phyloP scores from a whole-genome alignment of 208 protist genomes.

The Leishmania braziliensis region DNA sequence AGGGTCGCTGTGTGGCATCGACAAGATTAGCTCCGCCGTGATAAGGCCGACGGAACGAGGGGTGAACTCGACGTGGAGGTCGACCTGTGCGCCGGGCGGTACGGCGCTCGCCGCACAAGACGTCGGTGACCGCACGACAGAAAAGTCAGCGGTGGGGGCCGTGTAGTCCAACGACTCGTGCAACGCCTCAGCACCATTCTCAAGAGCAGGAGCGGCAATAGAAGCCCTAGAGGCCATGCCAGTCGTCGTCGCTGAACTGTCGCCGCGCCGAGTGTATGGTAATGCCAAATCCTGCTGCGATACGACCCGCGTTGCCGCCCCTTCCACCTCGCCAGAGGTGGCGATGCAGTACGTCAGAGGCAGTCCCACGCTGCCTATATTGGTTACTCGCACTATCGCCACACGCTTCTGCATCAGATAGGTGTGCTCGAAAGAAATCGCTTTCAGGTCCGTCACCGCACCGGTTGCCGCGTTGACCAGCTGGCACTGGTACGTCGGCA shows the following conservation, averaged over 20 bases:
- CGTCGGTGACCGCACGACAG: constrained; percentile 9
- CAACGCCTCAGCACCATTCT: constrained; percentile 5
- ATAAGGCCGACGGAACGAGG: constrained; percentile 71
- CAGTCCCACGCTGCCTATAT: constrained; percentile 83
- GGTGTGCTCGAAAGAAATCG: constrained; percentile 88
- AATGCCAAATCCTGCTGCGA: neutral
- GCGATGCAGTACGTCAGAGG: constrained; percentile 57
- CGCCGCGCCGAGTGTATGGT: neutral
- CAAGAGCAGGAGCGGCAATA: neutral
- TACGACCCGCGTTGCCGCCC: neutral
- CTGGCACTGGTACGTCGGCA: constrained; percentile 49
- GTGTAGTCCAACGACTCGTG: constrained; percentile 6
- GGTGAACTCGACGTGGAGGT: constrained; percentile 87
- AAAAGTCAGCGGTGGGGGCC: constrained; percentile 1
- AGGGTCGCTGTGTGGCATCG: constrained; percentile 62
- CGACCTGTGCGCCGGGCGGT: constrained; percentile 35
- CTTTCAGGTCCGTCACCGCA: constrained; percentile 5
- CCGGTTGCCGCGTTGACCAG: constrained; percentile 16
- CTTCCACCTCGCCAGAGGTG: neutral
- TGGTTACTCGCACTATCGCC: constrained; percentile 80
- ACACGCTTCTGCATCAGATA: constrained; percentile 94
- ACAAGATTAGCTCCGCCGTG: constrained; percentile 41
- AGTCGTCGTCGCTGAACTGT: neutral
- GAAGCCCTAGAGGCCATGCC: neutral
- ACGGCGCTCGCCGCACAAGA: constrained; percentile 45